Conservation (phyloP, 371 early-diverging fungal species). For the Capniomyces stellatus region DNA sequence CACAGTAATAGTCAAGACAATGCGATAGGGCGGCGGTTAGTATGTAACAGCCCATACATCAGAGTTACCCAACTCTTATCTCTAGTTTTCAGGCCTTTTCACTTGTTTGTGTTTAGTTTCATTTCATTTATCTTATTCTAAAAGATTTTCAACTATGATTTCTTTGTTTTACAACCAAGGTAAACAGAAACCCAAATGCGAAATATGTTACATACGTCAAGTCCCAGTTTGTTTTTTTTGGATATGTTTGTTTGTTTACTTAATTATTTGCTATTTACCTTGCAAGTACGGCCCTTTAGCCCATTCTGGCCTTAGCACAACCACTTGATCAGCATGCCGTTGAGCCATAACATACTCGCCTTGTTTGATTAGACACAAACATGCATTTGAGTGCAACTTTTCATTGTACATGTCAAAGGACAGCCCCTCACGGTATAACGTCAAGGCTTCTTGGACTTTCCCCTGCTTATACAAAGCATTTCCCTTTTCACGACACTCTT, state of each 20-base stretch:
- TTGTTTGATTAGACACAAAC: conserved; percentile 23
- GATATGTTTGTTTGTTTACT: neutral
- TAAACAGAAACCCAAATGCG: too few species aligned
- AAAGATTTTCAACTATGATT: too few species aligned
- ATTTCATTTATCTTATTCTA: too few species aligned
- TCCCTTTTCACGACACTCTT: conserved; percentile 23
- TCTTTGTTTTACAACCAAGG: too few species aligned
- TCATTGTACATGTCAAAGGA: conserved; percentile 22
- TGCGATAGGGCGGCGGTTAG: too few species aligned
- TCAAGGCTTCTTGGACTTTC: conserved; percentile 20
- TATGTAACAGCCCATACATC: too few species aligned
- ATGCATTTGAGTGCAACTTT: conserved; percentile 23
- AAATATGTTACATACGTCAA: neutral
- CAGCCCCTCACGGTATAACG: conserved; percentile 16
- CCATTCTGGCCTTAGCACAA: conserved; percentile 22
- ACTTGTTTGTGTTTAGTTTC: too few species aligned
- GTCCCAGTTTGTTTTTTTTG: neutral
- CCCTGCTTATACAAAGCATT: conserved; percentile 21
- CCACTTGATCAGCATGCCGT: conserved; percentile 26
- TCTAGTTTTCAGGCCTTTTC: too few species aligned
- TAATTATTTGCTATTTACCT: neutral
- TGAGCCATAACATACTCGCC: conserved; percentile 18
- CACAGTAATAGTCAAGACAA: too few species aligned
- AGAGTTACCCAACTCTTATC: too few species aligned
- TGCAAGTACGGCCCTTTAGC: conserved; percentile 22